These are phyloP conservation scores for Coemansia reversa DNA, from an alignment of 192 early-diverging fungal species.

Conservation along the genomic window DNA sequence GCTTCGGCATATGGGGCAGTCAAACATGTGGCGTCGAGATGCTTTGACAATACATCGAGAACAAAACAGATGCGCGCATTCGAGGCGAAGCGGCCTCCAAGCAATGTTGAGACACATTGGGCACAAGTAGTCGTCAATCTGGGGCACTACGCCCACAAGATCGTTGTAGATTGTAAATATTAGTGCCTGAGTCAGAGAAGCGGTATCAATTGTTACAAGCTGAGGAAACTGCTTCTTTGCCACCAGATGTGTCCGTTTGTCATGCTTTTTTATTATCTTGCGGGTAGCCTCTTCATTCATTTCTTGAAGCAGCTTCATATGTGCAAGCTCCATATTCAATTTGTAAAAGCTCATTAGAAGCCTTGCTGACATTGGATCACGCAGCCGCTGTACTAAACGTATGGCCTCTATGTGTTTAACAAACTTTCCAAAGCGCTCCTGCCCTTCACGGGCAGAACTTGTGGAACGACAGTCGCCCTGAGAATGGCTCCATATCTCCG, in stretches of 20 bases:
- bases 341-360: slow-evolving; percentile 51
- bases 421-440: slow-evolving; percentile 61
- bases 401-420: slow-evolving; percentile 47
- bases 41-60: slow-evolving; percentile 79
- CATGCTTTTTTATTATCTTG: slow-evolving; percentile 90
- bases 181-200: slow-evolving; percentile 57
- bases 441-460: slow-evolving; percentile 59
- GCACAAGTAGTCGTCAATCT: slow-evolving; percentile 76
- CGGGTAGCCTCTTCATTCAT: slow-evolving; percentile 75
- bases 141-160: slow-evolving; percentile 71
- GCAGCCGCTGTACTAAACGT: slow-evolving; percentile 24
- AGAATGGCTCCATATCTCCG: slow-evolving; percentile 65
- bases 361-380: slow-evolving; percentile 41
- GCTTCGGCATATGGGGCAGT: slow-evolving; percentile 76
- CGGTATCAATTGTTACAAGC: slow-evolving; percentile 32
- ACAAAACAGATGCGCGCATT: slow-evolving; percentile 77
- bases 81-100: slow-evolving; percentile 77
- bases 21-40: slow-evolving; percentile 56
- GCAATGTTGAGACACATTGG: slow-evolving; percentile 75
- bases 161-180: slow-evolving; percentile 63
- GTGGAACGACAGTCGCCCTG: slow-evolving; percentile 61
- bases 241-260: slow-evolving; percentile 73
- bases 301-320: slow-evolving; percentile 69
- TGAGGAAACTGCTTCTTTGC: slow-evolving; percentile 54
- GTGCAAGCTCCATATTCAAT: slow-evolving; percentile 69